A percentile compares a stretch with the other conserved stretches of the same genome.
Conservation (phyloP, 2,329 filamentous ascomycete species). For the Fusarium sororula region DNA sequence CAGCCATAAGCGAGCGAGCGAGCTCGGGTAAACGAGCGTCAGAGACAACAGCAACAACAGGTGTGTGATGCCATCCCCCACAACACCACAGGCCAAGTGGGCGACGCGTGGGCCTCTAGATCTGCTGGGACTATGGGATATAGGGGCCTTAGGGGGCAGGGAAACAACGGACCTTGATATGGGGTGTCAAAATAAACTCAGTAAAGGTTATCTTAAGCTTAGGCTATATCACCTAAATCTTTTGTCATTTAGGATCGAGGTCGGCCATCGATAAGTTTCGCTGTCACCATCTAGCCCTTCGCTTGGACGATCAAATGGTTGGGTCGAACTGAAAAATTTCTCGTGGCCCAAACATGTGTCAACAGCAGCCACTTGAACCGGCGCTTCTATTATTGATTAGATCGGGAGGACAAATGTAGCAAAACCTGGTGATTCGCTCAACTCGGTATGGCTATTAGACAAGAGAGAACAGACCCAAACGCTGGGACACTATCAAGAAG, state of each 20-base stretch:
- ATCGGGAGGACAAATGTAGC: background rate
- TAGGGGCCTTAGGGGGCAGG: too few relatives aligned
- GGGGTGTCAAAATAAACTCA: background rate
- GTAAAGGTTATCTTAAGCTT: background rate
- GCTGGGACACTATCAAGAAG: background rate
- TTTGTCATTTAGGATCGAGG: background rate
- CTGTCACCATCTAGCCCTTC: background rate
- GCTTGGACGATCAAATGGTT: background rate
- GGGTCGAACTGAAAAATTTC: background rate
- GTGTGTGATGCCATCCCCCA: background rate
- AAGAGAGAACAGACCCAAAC: background rate
- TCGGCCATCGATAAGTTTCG: background rate
- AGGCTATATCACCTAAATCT: background rate
- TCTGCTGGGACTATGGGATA: background rate
- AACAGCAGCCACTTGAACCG: background rate
- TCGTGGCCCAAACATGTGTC: background rate
- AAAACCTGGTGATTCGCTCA: background rate
- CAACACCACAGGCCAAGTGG: constrained; percentile 2
- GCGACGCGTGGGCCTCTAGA: background rate
- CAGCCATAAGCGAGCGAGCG: background rate
- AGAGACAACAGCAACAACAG: background rate
- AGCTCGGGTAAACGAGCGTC: background rate
- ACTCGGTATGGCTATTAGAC: background rate
- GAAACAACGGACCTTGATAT: background rate
- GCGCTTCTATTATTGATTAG: background rate